Conservation (phyloP, 345 rosid genomes). For the Corchorus olitorius region DNA sequence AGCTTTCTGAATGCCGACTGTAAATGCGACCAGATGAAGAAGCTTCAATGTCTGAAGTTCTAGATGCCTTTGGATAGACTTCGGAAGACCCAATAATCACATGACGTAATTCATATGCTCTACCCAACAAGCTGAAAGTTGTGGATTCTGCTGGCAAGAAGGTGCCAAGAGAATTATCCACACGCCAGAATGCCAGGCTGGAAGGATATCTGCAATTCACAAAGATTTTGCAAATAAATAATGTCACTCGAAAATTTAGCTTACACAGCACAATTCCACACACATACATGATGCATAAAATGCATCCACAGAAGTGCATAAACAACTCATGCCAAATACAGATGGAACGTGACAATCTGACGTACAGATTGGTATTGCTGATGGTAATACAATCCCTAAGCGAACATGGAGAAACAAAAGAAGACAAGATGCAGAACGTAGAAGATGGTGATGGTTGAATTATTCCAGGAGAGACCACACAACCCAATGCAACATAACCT, state of each 20-base stretch:
- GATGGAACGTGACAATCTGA: slow-evolving; percentile 24
- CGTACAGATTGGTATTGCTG: slow-evolving; percentile 64
- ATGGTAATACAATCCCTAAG: slow-evolving; percentile 82
- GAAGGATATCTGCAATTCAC: slow-evolving; percentile 59
- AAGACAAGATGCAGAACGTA: slow-evolving; percentile 69
- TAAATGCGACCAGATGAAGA: slow-evolving; percentile 38
- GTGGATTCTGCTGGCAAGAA: slow-evolving; percentile 80
- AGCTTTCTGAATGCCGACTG: slow-evolving; percentile 33
- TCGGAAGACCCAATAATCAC: slow-evolving; percentile 60
- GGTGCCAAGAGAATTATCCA: slow-evolving; percentile 76
- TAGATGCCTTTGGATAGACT: slow-evolving; percentile 40
- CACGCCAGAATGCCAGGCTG: slow-evolving; percentile 89
- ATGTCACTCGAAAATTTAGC: slow-evolving; percentile 6
- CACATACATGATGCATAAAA: slow-evolving; percentile 11
- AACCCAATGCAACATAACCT: slow-evolving; percentile 88
- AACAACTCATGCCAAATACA: slow-evolving; percentile 12
- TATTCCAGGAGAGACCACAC: slow-evolving; percentile 75
- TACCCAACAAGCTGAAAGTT: slow-evolving; percentile 48
- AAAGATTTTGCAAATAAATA: slow-evolving; percentile 12
- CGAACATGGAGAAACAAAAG: slow-evolving; percentile 84
- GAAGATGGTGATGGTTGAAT: slow-evolving; percentile 70
- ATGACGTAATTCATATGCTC: slow-evolving; percentile 78
- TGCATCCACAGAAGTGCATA: not conserved
- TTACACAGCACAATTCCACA: not conserved
- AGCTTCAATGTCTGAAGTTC: slow-evolving; percentile 35